Conservation (phyloP, 129 eudicot genomes). For the Flaveria linearis region DNA sequence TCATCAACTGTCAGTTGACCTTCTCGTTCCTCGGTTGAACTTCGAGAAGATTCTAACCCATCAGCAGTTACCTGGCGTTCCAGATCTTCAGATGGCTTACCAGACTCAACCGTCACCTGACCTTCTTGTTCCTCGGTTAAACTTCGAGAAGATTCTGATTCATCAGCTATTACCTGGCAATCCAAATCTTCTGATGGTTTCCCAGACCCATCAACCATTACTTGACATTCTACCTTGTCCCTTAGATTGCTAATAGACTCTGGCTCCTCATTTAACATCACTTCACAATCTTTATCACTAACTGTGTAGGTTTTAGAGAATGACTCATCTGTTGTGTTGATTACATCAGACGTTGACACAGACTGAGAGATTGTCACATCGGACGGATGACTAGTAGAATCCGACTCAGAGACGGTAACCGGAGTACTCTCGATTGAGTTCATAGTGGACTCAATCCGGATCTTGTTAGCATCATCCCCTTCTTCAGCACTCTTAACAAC, state of each 20-base stretch:
- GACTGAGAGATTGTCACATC: constrained; percentile 20
- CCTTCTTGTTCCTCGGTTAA: constrained; percentile 16
- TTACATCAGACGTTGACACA: constrained; percentile 16
- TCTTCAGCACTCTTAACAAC: constrained; percentile 23
- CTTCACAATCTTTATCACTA: constrained; percentile 22
- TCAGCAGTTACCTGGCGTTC: constrained; percentile 22
- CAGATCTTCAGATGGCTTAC: constrained; percentile 26
- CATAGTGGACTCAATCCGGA: constrained; percentile 15
- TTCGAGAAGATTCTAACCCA: constrained; percentile 22
- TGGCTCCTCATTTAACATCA: constrained; percentile 19
- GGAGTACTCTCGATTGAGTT: constrained; percentile 18
- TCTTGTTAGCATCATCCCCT: constrained; percentile 3
- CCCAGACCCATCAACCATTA: constrained; percentile 19
- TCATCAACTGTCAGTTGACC: constrained; percentile 12
- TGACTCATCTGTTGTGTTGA: constrained; percentile 19
- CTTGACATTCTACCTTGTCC: constrained; percentile 23
- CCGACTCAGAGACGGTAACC: constrained; percentile 3
- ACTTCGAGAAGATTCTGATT: constrained; percentile 24
- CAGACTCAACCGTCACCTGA: constrained; percentile 22
- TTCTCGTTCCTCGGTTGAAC: constrained; percentile 21
- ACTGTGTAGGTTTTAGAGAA: constrained; percentile 14
- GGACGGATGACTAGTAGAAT: not conserved
- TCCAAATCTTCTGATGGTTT: constrained; percentile 31
- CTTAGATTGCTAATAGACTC: constrained; percentile 23
- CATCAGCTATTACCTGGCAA: constrained; percentile 19